phyloP scores from a whole-genome alignment of 208 protist species.

The Angomonas desouzai region DNA sequence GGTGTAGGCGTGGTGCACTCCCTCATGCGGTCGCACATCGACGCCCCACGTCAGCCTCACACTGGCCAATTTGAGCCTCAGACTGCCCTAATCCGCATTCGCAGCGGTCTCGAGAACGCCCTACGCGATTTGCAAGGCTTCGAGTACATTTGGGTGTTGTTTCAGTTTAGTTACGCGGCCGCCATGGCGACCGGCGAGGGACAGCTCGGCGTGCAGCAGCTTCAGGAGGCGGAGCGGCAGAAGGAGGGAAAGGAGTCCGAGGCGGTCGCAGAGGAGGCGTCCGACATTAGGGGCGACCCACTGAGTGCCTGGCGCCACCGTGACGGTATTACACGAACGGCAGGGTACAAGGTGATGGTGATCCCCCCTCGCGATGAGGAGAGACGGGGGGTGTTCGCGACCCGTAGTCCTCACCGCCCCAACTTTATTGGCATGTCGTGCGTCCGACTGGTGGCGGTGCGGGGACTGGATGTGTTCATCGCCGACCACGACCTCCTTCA shows the following conservation, averaged over 20 bases:
- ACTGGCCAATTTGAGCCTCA: conserved; percentile 69
- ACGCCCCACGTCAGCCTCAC: conserved; percentile 79
- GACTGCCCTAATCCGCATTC: conserved; percentile 80
- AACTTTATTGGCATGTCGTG: conserved; percentile 91
- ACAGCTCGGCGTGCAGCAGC: conserved; percentile 26
- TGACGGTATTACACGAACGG: conserved; percentile 46
- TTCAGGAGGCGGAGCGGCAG: conserved; percentile 15
- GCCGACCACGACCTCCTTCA: conserved; percentile 94
- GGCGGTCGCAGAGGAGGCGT: not conserved
- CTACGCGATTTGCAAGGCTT: conserved; percentile 78
- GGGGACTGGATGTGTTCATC: conserved; percentile 79
- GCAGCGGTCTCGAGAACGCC: conserved; percentile 77
- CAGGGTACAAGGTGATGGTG: conserved; percentile 83
- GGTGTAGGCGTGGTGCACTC: conserved; percentile 83
- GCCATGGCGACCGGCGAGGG: conserved; percentile 58
- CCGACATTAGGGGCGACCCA: conserved; percentile 2
- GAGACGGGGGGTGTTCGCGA: conserved; percentile 87
- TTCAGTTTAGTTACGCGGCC: conserved; percentile 84
- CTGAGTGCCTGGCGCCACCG: conserved; percentile 35
- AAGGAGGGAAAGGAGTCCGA: not conserved
- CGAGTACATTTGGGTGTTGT: conserved; percentile 90
- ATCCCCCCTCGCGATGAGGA: conserved; percentile 78
- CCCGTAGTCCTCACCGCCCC: conserved; percentile 87
- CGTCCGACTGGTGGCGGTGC: conserved; percentile 76
- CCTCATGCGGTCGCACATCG: conserved; percentile 78